phyloP scores from a whole-genome alignment of 2,329 filamentous ascomycete species.

The Geosmithia flava region DNA sequence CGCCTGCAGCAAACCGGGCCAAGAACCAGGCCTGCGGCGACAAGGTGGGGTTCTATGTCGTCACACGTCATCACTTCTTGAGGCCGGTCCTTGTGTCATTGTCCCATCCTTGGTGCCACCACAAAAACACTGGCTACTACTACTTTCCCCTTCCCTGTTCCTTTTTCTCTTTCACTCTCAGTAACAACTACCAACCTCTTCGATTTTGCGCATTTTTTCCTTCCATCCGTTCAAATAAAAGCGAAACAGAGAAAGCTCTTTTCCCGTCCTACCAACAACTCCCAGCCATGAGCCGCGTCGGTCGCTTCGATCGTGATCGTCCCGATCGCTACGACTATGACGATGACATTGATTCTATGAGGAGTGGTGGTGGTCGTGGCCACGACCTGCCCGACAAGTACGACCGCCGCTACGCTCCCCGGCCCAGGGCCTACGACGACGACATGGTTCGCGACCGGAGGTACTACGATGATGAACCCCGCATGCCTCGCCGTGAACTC shows the following conservation, averaged over 20 bases:
- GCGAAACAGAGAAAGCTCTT: not conserved
- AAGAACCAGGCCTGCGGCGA: not conserved
- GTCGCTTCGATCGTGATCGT: conserved; percentile 44
- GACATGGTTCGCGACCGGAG: conserved; percentile 34
- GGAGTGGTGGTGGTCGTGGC: conserved; percentile 12
- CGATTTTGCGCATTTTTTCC: not conserved
- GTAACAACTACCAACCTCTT: not conserved
- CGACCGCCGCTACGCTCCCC: conserved; percentile 26
- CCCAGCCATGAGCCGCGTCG: conserved; percentile 8
- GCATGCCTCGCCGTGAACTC: conserved; percentile 16
- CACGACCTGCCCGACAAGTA: conserved; percentile 37
- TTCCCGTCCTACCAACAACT: not conserved
- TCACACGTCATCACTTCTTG: conserved; percentile 3
- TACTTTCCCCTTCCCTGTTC: not conserved
- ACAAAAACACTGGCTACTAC: not conserved
- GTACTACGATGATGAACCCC: conserved; percentile 42
- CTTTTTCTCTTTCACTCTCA: not conserved
- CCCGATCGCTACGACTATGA: conserved; percentile 32
- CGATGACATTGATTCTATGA: conserved; percentile 33
- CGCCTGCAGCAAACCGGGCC: not conserved
- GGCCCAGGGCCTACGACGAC: conserved; percentile 30
- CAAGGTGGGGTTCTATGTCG: not conserved
- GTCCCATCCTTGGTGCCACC: not conserved
- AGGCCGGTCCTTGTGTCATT: not conserved
- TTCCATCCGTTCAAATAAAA: not conserved